Evolutionary conservation across 2,329 filamentous ascomycete genomes (phyloP).

Genomic region (Aspergillus latus): DNA sequence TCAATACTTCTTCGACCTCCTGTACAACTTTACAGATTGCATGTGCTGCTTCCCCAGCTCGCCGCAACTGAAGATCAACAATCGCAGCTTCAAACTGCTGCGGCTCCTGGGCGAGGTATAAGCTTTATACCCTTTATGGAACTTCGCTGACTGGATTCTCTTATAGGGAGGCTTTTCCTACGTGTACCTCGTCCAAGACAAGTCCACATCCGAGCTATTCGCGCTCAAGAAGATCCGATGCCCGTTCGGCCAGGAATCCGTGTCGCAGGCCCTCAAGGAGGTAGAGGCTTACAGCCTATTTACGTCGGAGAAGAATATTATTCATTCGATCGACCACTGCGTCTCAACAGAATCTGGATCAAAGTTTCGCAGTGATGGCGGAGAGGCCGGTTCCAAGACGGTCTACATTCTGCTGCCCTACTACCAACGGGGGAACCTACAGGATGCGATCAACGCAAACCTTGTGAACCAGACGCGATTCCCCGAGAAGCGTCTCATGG

Average conservation of each 20-base stretch:
- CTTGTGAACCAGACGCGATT: constrained; percentile 91
- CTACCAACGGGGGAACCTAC: constrained; percentile 90
- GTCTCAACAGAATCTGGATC: constrained; percentile 70
- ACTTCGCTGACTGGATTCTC: constrained; percentile 13
- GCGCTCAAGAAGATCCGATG: constrained; percentile 99
- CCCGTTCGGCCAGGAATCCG: constrained; percentile 94
- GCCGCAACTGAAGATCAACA: constrained; percentile 93
- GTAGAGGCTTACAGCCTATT: constrained; percentile 96
- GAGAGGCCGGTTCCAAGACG: constrained; percentile 71
- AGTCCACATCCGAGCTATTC: constrained; percentile 75
- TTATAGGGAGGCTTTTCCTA: constrained; percentile 91
- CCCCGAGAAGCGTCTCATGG: constrained; percentile 83
- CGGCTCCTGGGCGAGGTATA: constrained; percentile 86
- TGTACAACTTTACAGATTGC: constrained; percentile 92
- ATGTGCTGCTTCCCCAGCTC: constrained; percentile 94
- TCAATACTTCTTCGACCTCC: constrained; percentile 79
- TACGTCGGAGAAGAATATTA: constrained; percentile 77
- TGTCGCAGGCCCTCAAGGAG: constrained; percentile 91
- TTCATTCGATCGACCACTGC: constrained; percentile 78
- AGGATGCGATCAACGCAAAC: constrained; percentile 98
- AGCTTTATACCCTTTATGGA: constrained; percentile 7
- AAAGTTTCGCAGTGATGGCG: constrained; percentile 57
- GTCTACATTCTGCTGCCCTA: constrained; percentile 97
- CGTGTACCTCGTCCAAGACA: constrained; percentile 97
- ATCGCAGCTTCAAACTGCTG: constrained; percentile 90